These are phyloP conservation scores for Picochlorum costavermella DNA, from an alignment of 139 green algal genomes.

Conservation along the genomic window DNA sequence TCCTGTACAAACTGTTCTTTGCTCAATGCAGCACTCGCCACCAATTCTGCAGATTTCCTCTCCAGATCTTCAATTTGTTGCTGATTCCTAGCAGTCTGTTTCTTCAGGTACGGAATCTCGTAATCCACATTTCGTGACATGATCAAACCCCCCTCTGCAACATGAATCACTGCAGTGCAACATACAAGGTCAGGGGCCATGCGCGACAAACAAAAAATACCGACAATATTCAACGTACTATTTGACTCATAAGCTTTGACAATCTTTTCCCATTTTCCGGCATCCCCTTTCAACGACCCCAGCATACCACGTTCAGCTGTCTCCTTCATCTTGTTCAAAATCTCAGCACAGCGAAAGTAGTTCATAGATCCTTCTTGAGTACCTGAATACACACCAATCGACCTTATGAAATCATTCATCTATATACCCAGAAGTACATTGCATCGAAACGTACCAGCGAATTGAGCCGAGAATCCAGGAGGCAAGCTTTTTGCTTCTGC, in stretches of 20 bases:
- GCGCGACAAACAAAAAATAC: background rate
- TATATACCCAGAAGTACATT: background rate
- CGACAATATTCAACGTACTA: background rate
- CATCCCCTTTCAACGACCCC: slow-evolving; percentile 49
- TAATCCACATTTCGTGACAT: slow-evolving; percentile 65
- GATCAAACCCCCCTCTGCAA: slow-evolving; percentile 52
- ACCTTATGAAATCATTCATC: too few species aligned
- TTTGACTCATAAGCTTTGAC: slow-evolving; percentile 60
- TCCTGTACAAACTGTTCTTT: slow-evolving; percentile 50
- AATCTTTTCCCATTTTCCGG: slow-evolving; percentile 62
- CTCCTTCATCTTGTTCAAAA: slow-evolving; percentile 46
- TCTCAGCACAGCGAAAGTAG: slow-evolving; percentile 40
- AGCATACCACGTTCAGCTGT: slow-evolving; percentile 55
- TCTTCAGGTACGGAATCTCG: slow-evolving; percentile 63
- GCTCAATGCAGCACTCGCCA: slow-evolving; percentile 36
- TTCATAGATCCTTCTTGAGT: slow-evolving; percentile 38
- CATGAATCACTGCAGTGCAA: slow-evolving; percentile 28
- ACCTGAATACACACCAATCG: slow-evolving; percentile 15
- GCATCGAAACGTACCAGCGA: slow-evolving; percentile 13
- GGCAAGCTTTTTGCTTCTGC: slow-evolving; percentile 44
- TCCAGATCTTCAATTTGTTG: slow-evolving; percentile 52
- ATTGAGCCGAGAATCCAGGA: slow-evolving; percentile 20
- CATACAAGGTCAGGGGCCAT: slow-evolving; percentile 11
- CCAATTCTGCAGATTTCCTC: slow-evolving; percentile 43
- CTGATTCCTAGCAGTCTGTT: slow-evolving; percentile 38